A percentile compares a stretch with the other conserved stretches of the same genome.
Conservation (phyloP, 768 basidiomycete genomes). For the Tubosaeta sp. region DNA sequence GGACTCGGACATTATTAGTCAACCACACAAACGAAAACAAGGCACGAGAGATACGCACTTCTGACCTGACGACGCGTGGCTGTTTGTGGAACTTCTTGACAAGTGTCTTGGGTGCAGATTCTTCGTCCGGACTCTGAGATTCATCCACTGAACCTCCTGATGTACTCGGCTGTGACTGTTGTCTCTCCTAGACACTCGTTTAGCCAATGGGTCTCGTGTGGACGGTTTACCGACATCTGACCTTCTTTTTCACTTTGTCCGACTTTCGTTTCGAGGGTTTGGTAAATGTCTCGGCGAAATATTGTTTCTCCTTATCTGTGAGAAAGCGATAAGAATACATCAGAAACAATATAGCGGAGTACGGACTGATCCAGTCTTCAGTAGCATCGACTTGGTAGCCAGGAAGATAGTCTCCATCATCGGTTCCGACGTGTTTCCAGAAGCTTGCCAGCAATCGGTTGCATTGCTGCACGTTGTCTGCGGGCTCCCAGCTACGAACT, state of each 20-base stretch:
- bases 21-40: background rate
- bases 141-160: constrained; percentile 9
- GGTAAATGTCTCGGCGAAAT: constrained; percentile 29
- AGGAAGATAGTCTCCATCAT: constrained; percentile 49
- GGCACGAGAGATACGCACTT: constrained; percentile 8
- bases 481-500: constrained; percentile 62
- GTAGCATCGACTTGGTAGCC: constrained; percentile 44
- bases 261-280: constrained; percentile 16
- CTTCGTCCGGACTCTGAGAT: constrained; percentile 9
- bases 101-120: background rate
- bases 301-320: constrained; percentile 38
- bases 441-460: constrained; percentile 58
- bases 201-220: background rate
- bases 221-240: constrained; percentile 8
- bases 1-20: constrained; percentile 10
- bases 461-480: constrained; percentile 53
- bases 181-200: constrained; percentile 13
- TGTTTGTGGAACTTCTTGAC: constrained; percentile 6
- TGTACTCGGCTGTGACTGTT: constrained; percentile 11
- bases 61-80: constrained; percentile 1
- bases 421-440: constrained; percentile 56
- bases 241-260: constrained; percentile 15
- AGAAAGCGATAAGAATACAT: background rate
- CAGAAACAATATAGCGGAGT: background rate
- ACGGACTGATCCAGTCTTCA: constrained; percentile 56